Evolutionary conservation across 1,284 basidiomycete genomes (phyloP), one percentile per base, ranked within the genome.

Genomic region (Abortiporus biennis): DNA sequence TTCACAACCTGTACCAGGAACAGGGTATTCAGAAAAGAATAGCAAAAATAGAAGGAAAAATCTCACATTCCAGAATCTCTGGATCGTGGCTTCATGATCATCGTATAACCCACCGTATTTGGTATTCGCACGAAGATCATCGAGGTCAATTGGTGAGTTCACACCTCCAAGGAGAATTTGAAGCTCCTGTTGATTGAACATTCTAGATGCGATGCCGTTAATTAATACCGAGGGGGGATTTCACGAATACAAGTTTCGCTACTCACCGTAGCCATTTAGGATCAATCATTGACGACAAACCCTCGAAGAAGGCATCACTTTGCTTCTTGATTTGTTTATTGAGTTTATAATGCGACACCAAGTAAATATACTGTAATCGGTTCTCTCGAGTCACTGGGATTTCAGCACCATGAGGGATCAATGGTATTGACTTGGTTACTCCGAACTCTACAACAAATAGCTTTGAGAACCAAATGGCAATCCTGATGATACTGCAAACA

Each of bases 181-280:
- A 1, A 95, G 68, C 62, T 96, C 93, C 56, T 88, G 84, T 56
- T 93, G 92, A 60, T 95, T 92, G 66, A 96, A 97, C 89, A 96
- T 93, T 33, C 90, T 87, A 40, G 6, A 44, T 4, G 36, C 33
- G 45, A 25, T n/a, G 29, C 46, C n/a, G n/a, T 41, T 51, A 23
- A 13, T 39, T 47, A 20, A 5, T 40, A n/a, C 46, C 35, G 23
- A 40, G 23, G 24, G 37, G 15, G 31, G 12, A 29, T n/a, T 29
- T n/a, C 42, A 15, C 8, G 35, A 36, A 19, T 3, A n/a, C 4
- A 15, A 29, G 35, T 9, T 2, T 8, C 12, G n/a, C 17, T 37
- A 65, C 74, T 29, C 35, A 85, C 85, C 83, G 72, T 22, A 96
- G 69, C 92, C 92, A 96, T 54, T 89, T 88, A 1, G 78, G 78